Percentiles rank a stretch among this genome's conserved stretches.
Evolutionary conservation across 176 grass and related monocot species (phyloP).

Genomic region (Saccharum officinarum): DNA sequence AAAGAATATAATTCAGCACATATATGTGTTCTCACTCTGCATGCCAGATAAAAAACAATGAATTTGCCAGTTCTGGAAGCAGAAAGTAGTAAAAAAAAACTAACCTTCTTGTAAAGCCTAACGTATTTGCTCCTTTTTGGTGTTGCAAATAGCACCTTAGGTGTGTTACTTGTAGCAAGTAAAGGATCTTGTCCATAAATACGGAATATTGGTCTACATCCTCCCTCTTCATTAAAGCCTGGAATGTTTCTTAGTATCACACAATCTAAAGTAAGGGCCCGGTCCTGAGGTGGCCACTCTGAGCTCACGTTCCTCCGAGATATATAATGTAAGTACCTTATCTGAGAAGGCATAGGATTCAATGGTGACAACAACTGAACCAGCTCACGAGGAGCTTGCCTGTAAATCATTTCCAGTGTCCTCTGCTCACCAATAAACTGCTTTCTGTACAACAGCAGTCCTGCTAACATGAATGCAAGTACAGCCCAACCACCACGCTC

Average conservation of each 20-base stretch:
- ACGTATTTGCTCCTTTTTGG: constrained; percentile 80
- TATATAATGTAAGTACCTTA: constrained; percentile 95
- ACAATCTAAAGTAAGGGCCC: constrained; percentile 94
- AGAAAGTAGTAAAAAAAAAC: constrained; percentile 25
- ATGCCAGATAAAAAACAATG: background rate
- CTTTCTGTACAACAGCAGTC: constrained; percentile 82
- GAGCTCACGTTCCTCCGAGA: constrained; percentile 81
- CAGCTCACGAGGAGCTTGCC: constrained; percentile 83
- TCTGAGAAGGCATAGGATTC: constrained; percentile 91
- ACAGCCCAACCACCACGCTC: constrained; percentile 92
- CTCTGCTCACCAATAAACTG: constrained; percentile 82
- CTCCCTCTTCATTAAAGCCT: constrained; percentile 61
- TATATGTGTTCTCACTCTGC: constrained; percentile 1
- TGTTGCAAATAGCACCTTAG: constrained; percentile 81
- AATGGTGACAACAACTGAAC: constrained; percentile 78
- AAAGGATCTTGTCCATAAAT: constrained; percentile 97
- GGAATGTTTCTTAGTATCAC: constrained; percentile 85
- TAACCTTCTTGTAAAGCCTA: constrained; percentile 92
- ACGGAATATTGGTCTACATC: constrained; percentile 88
- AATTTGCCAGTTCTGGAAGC: constrained; percentile 13
- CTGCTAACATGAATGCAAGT: constrained; percentile 94
- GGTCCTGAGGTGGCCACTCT: constrained; percentile 84
- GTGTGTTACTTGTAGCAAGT: constrained; percentile 46
- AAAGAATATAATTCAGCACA: constrained; percentile 11
- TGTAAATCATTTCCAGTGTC: constrained; percentile 97